Evolutionary conservation across 768 basidiomycete genomes (phyloP).

Genomic region (Tubosaeta sp.): DNA sequence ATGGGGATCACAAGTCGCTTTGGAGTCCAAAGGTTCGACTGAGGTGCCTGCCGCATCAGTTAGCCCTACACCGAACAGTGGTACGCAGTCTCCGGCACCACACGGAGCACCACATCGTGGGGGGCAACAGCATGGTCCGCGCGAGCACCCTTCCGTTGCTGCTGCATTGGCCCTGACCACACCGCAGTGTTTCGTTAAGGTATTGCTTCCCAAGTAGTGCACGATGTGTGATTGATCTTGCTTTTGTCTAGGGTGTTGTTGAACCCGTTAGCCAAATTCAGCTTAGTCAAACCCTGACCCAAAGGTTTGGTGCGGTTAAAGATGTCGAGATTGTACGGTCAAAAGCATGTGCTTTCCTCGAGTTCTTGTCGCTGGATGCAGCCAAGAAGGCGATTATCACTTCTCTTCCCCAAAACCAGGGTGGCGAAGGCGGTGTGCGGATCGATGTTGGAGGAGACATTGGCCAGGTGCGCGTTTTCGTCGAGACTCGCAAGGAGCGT

Average conservation of each 20-base stretch:
- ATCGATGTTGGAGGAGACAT: slow-evolving; percentile 60
- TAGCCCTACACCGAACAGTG: slow-evolving; percentile 42
- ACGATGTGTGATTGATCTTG: neutral
- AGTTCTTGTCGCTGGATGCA: slow-evolving; percentile 71
- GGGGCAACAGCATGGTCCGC: slow-evolving; percentile 34
- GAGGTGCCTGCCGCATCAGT: slow-evolving; percentile 47
- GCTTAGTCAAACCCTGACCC: slow-evolving; percentile 47
- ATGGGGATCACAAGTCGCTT: slow-evolving; percentile 82
- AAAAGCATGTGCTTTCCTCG: slow-evolving; percentile 94
- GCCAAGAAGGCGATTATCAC: slow-evolving; percentile 84
- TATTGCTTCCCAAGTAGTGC: slow-evolving; percentile 27
- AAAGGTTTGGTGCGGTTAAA: slow-evolving; percentile 77
- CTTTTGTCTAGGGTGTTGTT: slow-evolving; percentile 56
- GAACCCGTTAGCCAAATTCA: slow-evolving; percentile 55
- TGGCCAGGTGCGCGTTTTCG: slow-evolving; percentile 53
- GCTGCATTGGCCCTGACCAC: slow-evolving; percentile 65
- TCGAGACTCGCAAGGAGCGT: slow-evolving; percentile 91
- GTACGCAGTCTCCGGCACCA: slow-evolving; percentile 31
- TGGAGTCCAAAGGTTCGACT: slow-evolving; percentile 71
- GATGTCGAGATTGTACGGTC: slow-evolving; percentile 83
- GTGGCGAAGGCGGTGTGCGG: slow-evolving; percentile 88
- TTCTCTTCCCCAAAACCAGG: slow-evolving; percentile 58
- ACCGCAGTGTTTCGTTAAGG: slow-evolving; percentile 91
- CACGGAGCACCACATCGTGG: slow-evolving; percentile 31
- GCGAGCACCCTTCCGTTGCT: slow-evolving; percentile 41